These are phyloP conservation scores for Stentor roeselii DNA, from an alignment of 73 alveolate genomes.

Conservation along the genomic window DNA sequence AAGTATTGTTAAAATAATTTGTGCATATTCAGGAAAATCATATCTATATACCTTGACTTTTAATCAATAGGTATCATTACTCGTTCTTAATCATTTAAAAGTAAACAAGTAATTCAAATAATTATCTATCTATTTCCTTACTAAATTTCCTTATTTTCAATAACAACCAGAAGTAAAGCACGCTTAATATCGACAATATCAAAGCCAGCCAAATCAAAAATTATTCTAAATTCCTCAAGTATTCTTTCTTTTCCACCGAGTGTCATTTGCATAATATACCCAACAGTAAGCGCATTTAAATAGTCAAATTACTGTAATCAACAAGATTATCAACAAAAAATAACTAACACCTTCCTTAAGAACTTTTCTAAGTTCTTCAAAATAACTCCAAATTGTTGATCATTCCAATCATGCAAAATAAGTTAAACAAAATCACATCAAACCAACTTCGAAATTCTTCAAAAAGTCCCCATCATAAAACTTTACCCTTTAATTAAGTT, in stretches of 20 bases:
- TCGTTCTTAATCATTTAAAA: too few relatives aligned
- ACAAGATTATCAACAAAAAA: background rate
- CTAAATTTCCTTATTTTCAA: background rate
- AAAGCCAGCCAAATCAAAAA: background rate
- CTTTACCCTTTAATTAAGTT: background rate
- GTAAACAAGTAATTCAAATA: too few relatives aligned
- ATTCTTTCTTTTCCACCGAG: background rate
- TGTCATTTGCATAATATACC: background rate
- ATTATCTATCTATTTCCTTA: too few relatives aligned
- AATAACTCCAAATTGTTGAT: background rate
- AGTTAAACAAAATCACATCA: background rate
- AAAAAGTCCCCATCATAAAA: background rate
- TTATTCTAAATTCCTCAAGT: background rate
- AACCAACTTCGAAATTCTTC: background rate
- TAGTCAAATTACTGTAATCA: background rate
- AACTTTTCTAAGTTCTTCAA: background rate
- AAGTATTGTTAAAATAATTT: too few relatives aligned
- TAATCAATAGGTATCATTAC: too few relatives aligned
- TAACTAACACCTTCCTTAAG: background rate
- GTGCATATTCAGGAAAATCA: too few relatives aligned
- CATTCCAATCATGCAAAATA: constrained; percentile 13
- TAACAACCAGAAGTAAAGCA: background rate
- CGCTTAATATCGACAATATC: background rate
- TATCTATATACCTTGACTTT: too few relatives aligned
- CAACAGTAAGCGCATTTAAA: background rate